Evolutionary conservation across 441 rosid genomes (phyloP).

Genomic region (Gossypium schwendimanii): DNA sequence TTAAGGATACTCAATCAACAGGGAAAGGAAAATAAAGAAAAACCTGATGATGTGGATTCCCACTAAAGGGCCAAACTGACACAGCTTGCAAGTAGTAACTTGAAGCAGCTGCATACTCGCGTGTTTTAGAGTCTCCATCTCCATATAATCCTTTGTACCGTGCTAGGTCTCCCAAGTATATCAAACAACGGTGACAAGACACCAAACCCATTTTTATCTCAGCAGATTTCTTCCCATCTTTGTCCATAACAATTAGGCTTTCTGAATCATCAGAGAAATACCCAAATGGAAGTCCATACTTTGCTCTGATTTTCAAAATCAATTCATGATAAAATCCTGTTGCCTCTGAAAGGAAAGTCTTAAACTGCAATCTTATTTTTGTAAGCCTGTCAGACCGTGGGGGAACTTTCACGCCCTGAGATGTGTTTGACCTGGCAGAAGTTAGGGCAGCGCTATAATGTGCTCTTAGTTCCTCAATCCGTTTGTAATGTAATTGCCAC

Average conservation of each 20-base stretch:
- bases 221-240: constrained; percentile 63
- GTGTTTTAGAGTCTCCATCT: constrained; percentile 69
- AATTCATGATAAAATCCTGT: constrained; percentile 91
- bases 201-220: constrained; percentile 69
- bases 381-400: constrained; percentile 50
- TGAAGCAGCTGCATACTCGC: constrained; percentile 81
- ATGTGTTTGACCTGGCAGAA: constrained; percentile 32
- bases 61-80: constrained; percentile 75
- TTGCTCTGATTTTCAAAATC: constrained; percentile 68
- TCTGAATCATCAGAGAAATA: constrained; percentile 73
- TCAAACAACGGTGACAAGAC: constrained; percentile 94
- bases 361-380: constrained; percentile 68
- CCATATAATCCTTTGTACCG: constrained; percentile 90
- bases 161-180: constrained; percentile 93
- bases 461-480: constrained; percentile 72
- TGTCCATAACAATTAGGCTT: constrained; percentile 40
- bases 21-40: background rate
- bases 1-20: background rate
- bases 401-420: constrained; percentile 53
- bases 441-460: constrained; percentile 53
- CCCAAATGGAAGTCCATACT: constrained; percentile 88
- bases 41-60: constrained; percentile 99
- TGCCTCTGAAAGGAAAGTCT: constrained; percentile 85
- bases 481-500: constrained; percentile 88
- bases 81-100: constrained; percentile 95